phyloP scores from a whole-genome alignment of 2,329 filamentous ascomycete species.

The Arthrobotrys sinensis region DNA sequence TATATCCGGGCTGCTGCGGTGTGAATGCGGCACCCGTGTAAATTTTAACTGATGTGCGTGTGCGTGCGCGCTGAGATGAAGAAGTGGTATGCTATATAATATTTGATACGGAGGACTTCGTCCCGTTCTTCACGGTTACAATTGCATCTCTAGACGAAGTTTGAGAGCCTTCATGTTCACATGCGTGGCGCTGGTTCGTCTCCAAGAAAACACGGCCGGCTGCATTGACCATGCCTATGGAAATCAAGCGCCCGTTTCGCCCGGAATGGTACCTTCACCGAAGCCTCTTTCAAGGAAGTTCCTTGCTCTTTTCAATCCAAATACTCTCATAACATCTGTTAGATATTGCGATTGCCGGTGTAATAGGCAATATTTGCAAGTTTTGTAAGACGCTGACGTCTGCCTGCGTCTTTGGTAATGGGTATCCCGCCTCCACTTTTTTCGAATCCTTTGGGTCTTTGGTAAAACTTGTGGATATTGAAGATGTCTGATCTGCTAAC shows the following conservation, averaged over 20 bases:
- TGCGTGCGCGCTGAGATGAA: not conserved
- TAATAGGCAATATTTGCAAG: not conserved
- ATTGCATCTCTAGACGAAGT: conserved; percentile 22
- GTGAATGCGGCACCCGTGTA: conserved; percentile 28
- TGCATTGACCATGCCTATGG: conserved; percentile 10
- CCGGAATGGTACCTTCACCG: conserved; percentile 15
- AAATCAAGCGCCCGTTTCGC: conserved; percentile 34
- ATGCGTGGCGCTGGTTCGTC: conserved; percentile 37
- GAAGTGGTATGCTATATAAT: conserved; percentile 18
- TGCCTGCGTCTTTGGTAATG: conserved; percentile 23
- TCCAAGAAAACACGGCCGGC: conserved; percentile 31
- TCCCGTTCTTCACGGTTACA: conserved; percentile 28
- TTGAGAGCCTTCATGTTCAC: conserved; percentile 30
- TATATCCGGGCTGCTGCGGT: conserved; percentile 30
- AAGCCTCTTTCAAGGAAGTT: conserved; percentile 42
- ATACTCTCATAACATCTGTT: conserved; percentile 3
- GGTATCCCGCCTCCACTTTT: not conserved
- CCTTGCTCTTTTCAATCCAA: conserved; percentile 33
- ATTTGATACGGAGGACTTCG: conserved; percentile 28
- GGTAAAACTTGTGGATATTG: conserved; percentile 28
- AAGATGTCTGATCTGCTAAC: conserved; percentile 35
- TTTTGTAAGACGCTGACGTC: conserved; percentile 31
- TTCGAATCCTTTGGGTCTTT: conserved; percentile 19
- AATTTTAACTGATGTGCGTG: conserved; percentile 2
- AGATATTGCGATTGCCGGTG: conserved; percentile 8